Percentiles rank a stretch among this genome's conserved stretches.
Conservation (phyloP, 1,284 basidiomycete species). For the Trichosporon inkin region DNA sequence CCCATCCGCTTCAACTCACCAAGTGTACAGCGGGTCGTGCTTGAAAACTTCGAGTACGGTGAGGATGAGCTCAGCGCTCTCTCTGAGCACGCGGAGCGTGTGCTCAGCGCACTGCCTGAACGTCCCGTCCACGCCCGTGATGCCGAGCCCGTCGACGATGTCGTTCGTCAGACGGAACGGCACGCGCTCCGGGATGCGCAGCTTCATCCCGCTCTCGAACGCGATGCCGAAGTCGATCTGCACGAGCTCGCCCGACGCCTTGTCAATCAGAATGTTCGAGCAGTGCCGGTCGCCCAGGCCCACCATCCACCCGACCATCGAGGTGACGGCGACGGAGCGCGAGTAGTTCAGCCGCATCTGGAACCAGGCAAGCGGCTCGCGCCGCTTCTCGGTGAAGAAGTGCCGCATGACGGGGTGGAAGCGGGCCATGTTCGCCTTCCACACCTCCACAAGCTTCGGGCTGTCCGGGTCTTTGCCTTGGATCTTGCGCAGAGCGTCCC, state of each 20-base stretch:
- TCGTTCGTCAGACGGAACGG: conserved; percentile 94
- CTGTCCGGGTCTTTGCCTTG: conserved; percentile 43
- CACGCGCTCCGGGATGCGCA: conserved; percentile 79
- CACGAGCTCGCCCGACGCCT: conserved; percentile 74
- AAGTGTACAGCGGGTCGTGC: conserved; percentile 89
- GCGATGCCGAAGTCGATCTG: conserved; percentile 96
- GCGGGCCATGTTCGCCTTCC: conserved; percentile 56
- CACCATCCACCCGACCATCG: conserved; percentile 88
- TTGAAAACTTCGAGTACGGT: conserved; percentile 96
- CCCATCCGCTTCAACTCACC: conserved; percentile 55
- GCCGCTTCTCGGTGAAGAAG: conserved; percentile 86
- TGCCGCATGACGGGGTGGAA: conserved; percentile 87
- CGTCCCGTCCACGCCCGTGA: conserved; percentile 84
- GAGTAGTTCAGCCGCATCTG: conserved; percentile 86
- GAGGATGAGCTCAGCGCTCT: conserved; percentile 79
- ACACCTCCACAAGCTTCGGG: conserved; percentile 54
- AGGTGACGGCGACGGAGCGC: conserved; percentile 85
- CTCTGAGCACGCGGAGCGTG: conserved; percentile 81
- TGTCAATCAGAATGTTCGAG: conserved; percentile 88
- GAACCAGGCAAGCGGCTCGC: conserved; percentile 85
- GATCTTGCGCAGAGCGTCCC: conserved; percentile 26
- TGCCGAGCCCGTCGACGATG: conserved; percentile 89
- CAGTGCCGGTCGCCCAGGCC: conserved; percentile 91
- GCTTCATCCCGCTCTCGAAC: conserved; percentile 88
- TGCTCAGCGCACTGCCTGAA: conserved; percentile 94